phyloP scores from a whole-genome alignment of 2,329 filamentous ascomycete species.

The Sporothrix euskadiensis region DNA sequence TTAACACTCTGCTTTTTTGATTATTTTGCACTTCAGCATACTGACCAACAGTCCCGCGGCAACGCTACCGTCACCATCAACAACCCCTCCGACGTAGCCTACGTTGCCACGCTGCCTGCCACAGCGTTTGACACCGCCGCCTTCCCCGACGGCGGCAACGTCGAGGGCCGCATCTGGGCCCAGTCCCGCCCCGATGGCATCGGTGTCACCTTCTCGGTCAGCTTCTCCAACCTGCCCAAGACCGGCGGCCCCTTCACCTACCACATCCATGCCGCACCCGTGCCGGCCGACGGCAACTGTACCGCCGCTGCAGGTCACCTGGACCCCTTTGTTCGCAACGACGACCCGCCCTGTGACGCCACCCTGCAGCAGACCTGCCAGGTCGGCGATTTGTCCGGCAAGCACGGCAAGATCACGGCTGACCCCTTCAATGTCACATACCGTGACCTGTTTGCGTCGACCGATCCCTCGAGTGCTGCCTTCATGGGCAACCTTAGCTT shows the following conservation, averaged over 20 bases:
- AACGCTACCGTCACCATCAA: constrained; percentile 43
- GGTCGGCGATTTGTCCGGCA: constrained; percentile 74
- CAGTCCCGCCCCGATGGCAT: constrained; percentile 35
- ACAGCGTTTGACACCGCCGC: constrained; percentile 52
- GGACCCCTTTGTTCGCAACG: constrained; percentile 67
- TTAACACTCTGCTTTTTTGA: background rate
- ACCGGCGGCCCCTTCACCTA: constrained; percentile 51
- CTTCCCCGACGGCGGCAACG: constrained; percentile 51
- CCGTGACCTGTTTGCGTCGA: constrained; percentile 59
- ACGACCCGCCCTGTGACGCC: constrained; percentile 61
- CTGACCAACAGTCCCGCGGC: constrained; percentile 26
- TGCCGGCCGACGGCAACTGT: constrained; percentile 70
- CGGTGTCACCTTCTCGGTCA: constrained; percentile 40
- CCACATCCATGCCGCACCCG: constrained; percentile 68
- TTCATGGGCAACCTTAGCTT: constrained; percentile 68
- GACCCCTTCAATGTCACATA: constrained; percentile 54
- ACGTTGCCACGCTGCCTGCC: constrained; percentile 58
- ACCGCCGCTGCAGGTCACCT: constrained; percentile 66
- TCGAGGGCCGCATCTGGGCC: constrained; percentile 46
- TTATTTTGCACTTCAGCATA: background rate
- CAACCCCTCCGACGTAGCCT: constrained; percentile 58
- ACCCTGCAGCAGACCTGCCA: constrained; percentile 64
- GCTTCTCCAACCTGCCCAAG: constrained; percentile 40
- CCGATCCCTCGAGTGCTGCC: constrained; percentile 50
- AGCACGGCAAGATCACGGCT: constrained; percentile 62